Base-by-base conservation (phyloP, 2,329 filamentous ascomycete genomes). In the Rhinocladiella mackenziei region DNA sequence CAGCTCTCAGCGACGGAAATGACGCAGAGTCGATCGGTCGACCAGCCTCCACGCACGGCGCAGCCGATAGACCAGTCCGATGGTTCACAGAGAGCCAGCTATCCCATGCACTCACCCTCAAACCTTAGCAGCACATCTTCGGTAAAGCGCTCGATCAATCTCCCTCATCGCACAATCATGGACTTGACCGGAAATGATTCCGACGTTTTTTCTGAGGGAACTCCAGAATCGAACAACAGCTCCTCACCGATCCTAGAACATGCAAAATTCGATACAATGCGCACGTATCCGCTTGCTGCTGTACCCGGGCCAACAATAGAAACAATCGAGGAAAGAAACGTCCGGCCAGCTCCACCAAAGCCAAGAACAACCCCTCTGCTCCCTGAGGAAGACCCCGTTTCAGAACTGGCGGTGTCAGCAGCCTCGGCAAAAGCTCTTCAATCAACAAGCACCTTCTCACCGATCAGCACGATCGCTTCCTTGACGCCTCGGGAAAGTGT, bases 101-200 rank as follows among this genome's bases (percentile, higher is more conserved):
- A 42, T 20, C 31, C 45, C 9, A n/a, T 45, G 13, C 52, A 43
- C 3, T 40, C 52, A 10, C 39, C 46, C 13, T 51, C 51, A 22
- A 46, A 17, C 14, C 22, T 42, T 6, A 57, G 53, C 35, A 49
- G 38, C 17, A 20, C 47, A 5, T 48, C 54, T 20, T 48, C 43
- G 3, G 40, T 51, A 29, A 55, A 47, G 25, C 45, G 43, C 19
- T 26, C 45, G 5, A 43, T 54, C 33, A 53, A 43, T 22, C 37
- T 56, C 8, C 38, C 43, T 2, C 42, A 53, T 34, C 51, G 53
- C 19, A 54, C 36, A 11, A 54, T 56, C 32, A 51, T 57, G 45
- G 55, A 57, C 45, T 29, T 56, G 36, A 56, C 50, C 20, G 52
- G 40, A 11, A 45, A 54, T 23, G 48, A 51, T 35, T 43, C 51